Evolutionary conservation across 1,284 basidiomycete genomes (phyloP).

Genomic region (Moniliophthora roreri): DNA sequence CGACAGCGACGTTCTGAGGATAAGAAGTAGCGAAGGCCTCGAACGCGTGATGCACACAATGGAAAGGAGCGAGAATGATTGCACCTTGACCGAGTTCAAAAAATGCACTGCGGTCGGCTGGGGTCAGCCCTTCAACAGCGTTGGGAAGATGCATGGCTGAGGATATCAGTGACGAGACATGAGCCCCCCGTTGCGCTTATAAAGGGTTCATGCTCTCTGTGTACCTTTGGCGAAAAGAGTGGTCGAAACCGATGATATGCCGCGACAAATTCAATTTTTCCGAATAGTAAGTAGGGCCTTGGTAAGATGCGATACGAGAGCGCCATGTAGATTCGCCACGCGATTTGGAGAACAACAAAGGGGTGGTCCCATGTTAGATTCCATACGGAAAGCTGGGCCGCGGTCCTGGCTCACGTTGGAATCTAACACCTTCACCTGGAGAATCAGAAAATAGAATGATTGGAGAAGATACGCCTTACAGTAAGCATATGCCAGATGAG

Average conservation of each 20-base stretch:
- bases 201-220: neutral
- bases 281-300: neutral
- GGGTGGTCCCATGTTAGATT: no score
- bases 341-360: neutral
- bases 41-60: slow-evolving; percentile 59
- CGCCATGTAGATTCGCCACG: neutral
- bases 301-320: neutral
- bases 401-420: no score
- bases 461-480: no score
- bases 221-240: no score
- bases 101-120: slow-evolving; percentile 44
- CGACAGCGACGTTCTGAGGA: slow-evolving; percentile 47
- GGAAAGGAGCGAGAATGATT: slow-evolving; percentile 36
- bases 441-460: no score
- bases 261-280: neutral
- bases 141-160: neutral
- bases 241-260: neutral
- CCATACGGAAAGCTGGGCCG: no score
- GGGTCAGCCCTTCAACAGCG: slow-evolving; percentile 27
- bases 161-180: neutral
- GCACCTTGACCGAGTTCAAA: slow-evolving; percentile 44
- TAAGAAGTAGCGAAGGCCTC: slow-evolving; percentile 40
- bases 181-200: neutral
- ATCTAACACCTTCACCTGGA: no score
- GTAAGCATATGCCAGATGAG: no score